Evolutionary conservation across 108 stramenopile genomes (phyloP).

Genomic region (Aurantiochytrium sp.): DNA sequence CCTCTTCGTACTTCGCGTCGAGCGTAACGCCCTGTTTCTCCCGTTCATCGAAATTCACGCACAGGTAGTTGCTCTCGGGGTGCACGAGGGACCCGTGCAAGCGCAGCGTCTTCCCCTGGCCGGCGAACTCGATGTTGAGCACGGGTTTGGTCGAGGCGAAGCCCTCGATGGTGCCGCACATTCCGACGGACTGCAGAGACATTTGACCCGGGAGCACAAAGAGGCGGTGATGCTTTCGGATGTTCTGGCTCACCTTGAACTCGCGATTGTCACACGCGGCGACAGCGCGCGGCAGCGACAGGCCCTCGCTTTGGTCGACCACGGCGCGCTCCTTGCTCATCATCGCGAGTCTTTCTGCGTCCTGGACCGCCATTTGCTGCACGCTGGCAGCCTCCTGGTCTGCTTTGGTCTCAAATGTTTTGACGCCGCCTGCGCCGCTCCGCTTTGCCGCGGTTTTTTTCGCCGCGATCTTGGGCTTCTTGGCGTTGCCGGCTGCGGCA

Average conservation of each 20-base stretch:
- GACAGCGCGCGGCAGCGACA: not conserved
- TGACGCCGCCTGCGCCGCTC: not conserved
- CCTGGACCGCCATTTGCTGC: not conserved
- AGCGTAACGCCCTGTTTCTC: not conserved
- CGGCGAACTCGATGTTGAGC: not conserved
- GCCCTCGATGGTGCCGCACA: not conserved
- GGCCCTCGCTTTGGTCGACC: not conserved
- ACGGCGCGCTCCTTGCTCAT: not conserved
- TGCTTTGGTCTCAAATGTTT: not conserved
- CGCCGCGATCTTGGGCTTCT: not conserved
- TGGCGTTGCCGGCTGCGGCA: too few species aligned
- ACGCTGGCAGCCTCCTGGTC: not conserved
- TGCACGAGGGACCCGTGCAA: not conserved
- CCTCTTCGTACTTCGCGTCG: not conserved
- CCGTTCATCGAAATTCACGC: not conserved
- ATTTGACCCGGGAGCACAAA: not conserved
- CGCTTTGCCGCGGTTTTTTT: not conserved
- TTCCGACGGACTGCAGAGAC: not conserved
- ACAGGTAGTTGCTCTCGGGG: not conserved
- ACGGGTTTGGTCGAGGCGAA: not conserved
- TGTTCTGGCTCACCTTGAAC: slow-evolving; percentile 7
- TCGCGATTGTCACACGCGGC: not conserved
- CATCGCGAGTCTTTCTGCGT: not conserved
- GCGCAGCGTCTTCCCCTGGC: not conserved
- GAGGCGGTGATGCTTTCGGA: not conserved